Conservation (phyloP, 257 asterid genomes). For the Solanum okadae region DNA sequence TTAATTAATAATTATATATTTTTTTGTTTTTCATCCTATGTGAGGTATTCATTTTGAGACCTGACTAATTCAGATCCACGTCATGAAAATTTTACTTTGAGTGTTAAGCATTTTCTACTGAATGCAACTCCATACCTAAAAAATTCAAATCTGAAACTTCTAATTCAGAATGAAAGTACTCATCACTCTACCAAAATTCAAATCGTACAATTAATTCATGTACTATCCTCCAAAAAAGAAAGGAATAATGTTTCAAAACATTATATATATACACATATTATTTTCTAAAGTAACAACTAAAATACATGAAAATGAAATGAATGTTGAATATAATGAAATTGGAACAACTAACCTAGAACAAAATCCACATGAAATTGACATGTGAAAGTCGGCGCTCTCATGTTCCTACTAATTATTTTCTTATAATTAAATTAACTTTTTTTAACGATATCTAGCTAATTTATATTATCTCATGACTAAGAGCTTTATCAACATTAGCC, state of each 20-base stretch:
- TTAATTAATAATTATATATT: too few relatives aligned
- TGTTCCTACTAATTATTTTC: background rate
- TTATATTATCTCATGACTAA: background rate
- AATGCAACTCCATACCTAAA: too few relatives aligned
- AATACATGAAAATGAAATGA: background rate
- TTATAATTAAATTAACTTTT: background rate
- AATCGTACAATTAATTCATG: too few relatives aligned
- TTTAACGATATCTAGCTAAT: background rate
- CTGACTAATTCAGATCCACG: fast-evolving
- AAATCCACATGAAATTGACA: background rate
- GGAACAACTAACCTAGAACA: background rate
- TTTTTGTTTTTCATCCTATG: too few relatives aligned
- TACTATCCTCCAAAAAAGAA: background rate
- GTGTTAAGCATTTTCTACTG: too few relatives aligned
- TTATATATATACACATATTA: background rate
- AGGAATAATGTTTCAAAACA: background rate
- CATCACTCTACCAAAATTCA: too few relatives aligned
- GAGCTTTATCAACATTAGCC: background rate
- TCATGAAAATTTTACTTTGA: too few relatives aligned
- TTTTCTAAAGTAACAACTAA: background rate
- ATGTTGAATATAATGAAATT: background rate
- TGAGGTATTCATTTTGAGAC: background rate
- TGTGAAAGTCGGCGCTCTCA: background rate
- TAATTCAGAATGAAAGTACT: too few relatives aligned
- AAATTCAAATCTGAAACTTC: too few relatives aligned